Base-by-base conservation (phyloP, 208 protist genomes). In the Trypanosoma grayi region DNA sequence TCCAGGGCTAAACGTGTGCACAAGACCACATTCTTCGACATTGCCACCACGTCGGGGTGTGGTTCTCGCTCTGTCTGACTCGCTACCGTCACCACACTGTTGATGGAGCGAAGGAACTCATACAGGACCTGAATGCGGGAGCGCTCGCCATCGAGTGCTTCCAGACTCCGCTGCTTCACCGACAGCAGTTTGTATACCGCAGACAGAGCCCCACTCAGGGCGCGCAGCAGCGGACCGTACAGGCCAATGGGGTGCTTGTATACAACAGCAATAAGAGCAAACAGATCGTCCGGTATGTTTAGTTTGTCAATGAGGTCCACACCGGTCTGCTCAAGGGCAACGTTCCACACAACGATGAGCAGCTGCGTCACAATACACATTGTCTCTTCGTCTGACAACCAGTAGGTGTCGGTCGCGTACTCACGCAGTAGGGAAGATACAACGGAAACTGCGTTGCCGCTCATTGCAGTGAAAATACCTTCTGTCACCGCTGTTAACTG, bases 21-120 rank as follows among this genome's bases (percentile, higher is more conserved):
- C 60, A 91, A 76, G 22, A 92, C 81, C 13, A 80, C 54, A 62
- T 95, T 95, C 61, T 88, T 92, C 27, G 73, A 77, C 20, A 87
- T 81, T 10, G 85, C 83, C 13, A 82, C 57, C 5, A 85, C 44
- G 45, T 83, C 74, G 10, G 66, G 65, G 25, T 70, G 60, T 13
- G 73, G 72, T 46, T 77, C 66, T 36, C 54, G 46, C 0, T 44
- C 39, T 4, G 36, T 34, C 2, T 64, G 25, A 65, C 75, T 73
- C 28, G 75, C 53, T n/a, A 48, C 40, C 4, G 69, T 70, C 11
- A 86, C 66, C 2, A 63, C 25, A 0, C 33, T 52, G 50, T 88
- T 90, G 45, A 85, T 75, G 16, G 39, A 24, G 2, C 70, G 76
- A 44, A 93, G 55, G 48, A 82, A 87, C 14, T 74, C 36, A 7